Base-by-base conservation (phyloP, 1,284 basidiomycete genomes). In the Cerioporus squamosus region DNA sequence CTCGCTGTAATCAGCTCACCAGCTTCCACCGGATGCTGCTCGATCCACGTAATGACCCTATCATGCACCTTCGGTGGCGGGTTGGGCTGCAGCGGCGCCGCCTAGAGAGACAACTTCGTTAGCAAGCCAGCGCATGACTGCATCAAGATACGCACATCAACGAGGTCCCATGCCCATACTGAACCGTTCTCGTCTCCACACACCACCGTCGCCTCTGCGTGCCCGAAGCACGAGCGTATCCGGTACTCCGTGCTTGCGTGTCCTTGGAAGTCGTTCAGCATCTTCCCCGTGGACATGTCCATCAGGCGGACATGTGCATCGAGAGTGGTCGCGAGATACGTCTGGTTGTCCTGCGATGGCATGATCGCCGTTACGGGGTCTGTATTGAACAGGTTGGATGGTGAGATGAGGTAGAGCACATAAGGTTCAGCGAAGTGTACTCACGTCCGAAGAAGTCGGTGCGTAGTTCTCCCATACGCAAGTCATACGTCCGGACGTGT, bases 101-200 rank as follows among this genome's bases (percentile, higher is more conserved):
- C 90, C 92, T 93, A 66, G n/a, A 45, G 14, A 23, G 7, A 42
- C 50, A 24, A 10, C 36, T 22, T 44, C 15, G 22, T 58, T 2
- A 44, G 18, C 5, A 5, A n/a, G 20, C n/a, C 7, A 31, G 42
- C 22, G 5, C 17, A 20, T 29, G 39, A 23, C 18, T 9, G 39
- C n/a, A 12, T 14, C 23, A 43, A 8, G 18, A 61, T 54, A 81
- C 88, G 69, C 73, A 94, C 94, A 72, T 94, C 90, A 26, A 97
- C 82, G 53, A 98, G 77, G 69, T 97, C 94, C 96, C 97, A 99
- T 39, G 85, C 87, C 90, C 93, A 95, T 5, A 99, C 77, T 57
- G 76, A 76, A 0, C 97, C 97, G 5, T 88, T 82, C 72, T 98
- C 96, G 71, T 98, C 97, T 5, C 97, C 97, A 43, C 86, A 88